phyloP scores from a whole-genome alignment of 805 yeast genomes.

The Brettanomyces sp. region DNA sequence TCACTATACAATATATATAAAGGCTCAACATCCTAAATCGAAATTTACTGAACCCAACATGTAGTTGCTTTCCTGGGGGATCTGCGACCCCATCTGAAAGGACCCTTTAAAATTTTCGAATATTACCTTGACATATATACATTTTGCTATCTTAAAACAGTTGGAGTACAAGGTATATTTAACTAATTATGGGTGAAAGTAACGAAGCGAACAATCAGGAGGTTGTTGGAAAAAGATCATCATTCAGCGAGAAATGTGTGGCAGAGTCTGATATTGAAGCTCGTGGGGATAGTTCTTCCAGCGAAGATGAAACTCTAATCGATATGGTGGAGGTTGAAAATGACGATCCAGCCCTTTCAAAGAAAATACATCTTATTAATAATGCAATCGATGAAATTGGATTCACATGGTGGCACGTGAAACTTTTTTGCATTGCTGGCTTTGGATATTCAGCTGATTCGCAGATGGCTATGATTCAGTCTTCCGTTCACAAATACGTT shows the following conservation, averaged over 20 bases:
- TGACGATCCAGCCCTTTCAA: conserved; percentile 27
- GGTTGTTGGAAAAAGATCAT: neutral
- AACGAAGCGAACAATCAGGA: neutral
- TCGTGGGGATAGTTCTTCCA: neutral
- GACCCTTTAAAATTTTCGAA: no score
- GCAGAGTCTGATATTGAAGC: neutral
- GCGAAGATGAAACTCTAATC: neutral
- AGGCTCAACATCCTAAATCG: no score
- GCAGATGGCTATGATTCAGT: conserved; percentile 38
- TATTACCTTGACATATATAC: no score
- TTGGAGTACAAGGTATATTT: no score
- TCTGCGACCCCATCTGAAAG: no score
- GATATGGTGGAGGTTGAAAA: conserved; percentile 17
- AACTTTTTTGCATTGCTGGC: conserved; percentile 42
- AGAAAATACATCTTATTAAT: conserved; percentile 37
- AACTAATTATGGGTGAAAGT: no score
- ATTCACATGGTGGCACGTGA: conserved; percentile 45
- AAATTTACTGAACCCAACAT: no score
- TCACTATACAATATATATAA: no score
- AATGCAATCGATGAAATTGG: conserved; percentile 54
- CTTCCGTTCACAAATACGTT: conserved; percentile 36
- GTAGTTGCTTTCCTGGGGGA: no score
- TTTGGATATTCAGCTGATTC: conserved; percentile 51
- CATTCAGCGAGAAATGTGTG: neutral
- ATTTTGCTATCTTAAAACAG: no score